phyloP scores from a whole-genome alignment of 2,329 filamentous ascomycete species.

The Stemphylium lycopersici region DNA sequence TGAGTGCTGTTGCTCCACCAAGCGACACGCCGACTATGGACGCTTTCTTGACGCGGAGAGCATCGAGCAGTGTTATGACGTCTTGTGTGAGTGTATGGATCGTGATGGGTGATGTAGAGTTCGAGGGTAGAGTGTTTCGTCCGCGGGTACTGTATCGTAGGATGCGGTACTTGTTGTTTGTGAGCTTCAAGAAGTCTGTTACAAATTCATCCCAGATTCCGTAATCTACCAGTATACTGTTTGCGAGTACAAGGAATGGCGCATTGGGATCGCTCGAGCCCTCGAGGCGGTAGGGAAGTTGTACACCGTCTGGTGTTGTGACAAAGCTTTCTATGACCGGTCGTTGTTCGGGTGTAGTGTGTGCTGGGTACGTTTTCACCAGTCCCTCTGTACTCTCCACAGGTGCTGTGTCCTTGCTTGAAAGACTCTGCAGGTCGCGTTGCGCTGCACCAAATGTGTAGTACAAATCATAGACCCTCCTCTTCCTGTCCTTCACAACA shows the following conservation, averaged over 20 bases:
- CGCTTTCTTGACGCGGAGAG: constrained; percentile 70
- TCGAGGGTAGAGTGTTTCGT: constrained; percentile 57
- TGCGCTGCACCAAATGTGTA: constrained; percentile 81
- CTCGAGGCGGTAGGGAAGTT: constrained; percentile 76
- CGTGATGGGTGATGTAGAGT: constrained; percentile 53
- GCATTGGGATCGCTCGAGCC: constrained; percentile 70
- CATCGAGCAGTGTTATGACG: constrained; percentile 68
- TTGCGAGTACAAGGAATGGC: constrained; percentile 76
- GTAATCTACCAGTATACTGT: constrained; percentile 79
- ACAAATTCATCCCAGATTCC: constrained; percentile 83
- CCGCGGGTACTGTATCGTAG: constrained; percentile 81
- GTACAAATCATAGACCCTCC: constrained; percentile 72
- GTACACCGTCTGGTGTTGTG: constrained; percentile 70
- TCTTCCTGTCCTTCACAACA: constrained; percentile 62
- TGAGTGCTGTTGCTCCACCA: constrained; percentile 78
- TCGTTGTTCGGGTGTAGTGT: constrained; percentile 30
- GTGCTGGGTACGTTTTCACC: constrained; percentile 61
- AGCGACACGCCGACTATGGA: constrained; percentile 78
- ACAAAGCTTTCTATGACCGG: constrained; percentile 70
- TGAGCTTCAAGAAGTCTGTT: constrained; percentile 60
- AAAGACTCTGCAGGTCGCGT: constrained; percentile 68
- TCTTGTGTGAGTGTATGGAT: constrained; percentile 73
- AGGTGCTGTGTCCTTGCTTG: constrained; percentile 54
- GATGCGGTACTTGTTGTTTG: constrained; percentile 69
- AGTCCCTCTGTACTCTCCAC: constrained; percentile 60